Evolutionary conservation across 345 rosid species (phyloP), one percentile per base, ranked within the genome.

Genomic region (Schrenkiella parvula): DNA sequence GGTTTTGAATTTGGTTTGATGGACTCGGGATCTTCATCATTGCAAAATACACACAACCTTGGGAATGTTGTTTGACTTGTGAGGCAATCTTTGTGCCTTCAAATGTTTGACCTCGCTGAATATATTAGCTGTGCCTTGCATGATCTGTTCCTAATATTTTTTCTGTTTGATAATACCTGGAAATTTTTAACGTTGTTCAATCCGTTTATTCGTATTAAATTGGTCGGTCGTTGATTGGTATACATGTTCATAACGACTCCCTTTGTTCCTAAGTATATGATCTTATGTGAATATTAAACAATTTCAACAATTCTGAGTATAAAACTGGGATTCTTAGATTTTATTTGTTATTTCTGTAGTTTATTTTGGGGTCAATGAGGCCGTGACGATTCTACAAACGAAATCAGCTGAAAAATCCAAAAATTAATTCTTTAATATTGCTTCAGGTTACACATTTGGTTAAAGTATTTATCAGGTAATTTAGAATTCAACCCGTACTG

Each of bases 31-130:
- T n/a, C n/a, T n/a, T n/a, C n/a, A 5, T 21, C 55, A 50, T 50
- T 50, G 55, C 15, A 8, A 12, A n/a, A n/a, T n/a, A 50, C 31
- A 48, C 52, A 10, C 15, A 22, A 50, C 14, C 26, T 50, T n/a
- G n/a, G n/a, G 55, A 50, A 50, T 22, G 28, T 50, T 50, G 55
- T 22, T 70, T 59, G 67, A 59, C 74, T 37, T n/a, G n/a, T n/a
- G n/a, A n/a, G n/a, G n/a, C n/a, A n/a, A n/a, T n/a, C n/a, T n/a
- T n/a, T n/a, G n/a, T n/a, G n/a, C n/a, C n/a, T n/a, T n/a, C n/a
- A n/a, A n/a, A n/a, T n/a, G n/a, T n/a, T 70, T 70, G 67, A 70
- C 59, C 67, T n/a, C n/a, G n/a, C n/a, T n/a, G n/a, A n/a, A n/a
- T n/a, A n/a, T n/a, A n/a, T n/a, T n/a, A n/a, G n/a, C 11, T 48